Evolutionary conservation across 768 basidiomycete genomes (phyloP).

Genomic region (Amanita fuliginea): DNA sequence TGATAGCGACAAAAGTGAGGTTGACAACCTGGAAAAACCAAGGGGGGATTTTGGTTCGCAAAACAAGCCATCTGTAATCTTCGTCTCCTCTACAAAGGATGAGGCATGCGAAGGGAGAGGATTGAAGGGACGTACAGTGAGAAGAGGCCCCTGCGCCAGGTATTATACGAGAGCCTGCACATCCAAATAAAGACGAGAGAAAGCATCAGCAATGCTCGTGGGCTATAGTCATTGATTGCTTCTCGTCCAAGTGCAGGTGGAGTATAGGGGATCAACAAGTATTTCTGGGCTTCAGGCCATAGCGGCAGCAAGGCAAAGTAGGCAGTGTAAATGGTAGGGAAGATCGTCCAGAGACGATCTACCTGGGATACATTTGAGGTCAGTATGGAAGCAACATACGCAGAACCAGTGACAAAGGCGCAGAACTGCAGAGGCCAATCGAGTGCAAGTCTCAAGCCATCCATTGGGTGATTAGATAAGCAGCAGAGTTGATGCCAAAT

Average conservation of each 20-base stretch:
- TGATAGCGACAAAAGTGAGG: constrained; percentile 63
- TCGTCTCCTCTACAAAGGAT: constrained; percentile 50
- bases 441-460: constrained; percentile 26
- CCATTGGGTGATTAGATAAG: constrained; percentile 10
- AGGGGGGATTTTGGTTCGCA: constrained; percentile 42
- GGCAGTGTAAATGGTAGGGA: constrained; percentile 73
- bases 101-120: background rate
- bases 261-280: constrained; percentile 41
- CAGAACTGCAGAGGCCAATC: constrained; percentile 61
- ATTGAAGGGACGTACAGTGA: constrained; percentile 34
- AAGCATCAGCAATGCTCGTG: constrained; percentile 70
- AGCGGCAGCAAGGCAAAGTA: constrained; percentile 75
- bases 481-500: background rate
- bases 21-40: constrained; percentile 35
- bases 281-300: constrained; percentile 29
- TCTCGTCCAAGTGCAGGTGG: constrained; percentile 35
- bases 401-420: constrained; percentile 28
- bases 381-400: constrained; percentile 51
- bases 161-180: constrained; percentile 69
- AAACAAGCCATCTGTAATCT: constrained; percentile 85
- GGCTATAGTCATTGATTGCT: constrained; percentile 41
- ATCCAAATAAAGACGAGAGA: constrained; percentile 57
- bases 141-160: constrained; percentile 76
- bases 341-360: constrained; percentile 71
- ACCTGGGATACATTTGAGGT: constrained; percentile 83